Evolutionary conservation across 495 filamentous ascomycete species (phyloP), one percentile per base, ranked within the genome.

Genomic region (Talaromyces ruber): DNA sequence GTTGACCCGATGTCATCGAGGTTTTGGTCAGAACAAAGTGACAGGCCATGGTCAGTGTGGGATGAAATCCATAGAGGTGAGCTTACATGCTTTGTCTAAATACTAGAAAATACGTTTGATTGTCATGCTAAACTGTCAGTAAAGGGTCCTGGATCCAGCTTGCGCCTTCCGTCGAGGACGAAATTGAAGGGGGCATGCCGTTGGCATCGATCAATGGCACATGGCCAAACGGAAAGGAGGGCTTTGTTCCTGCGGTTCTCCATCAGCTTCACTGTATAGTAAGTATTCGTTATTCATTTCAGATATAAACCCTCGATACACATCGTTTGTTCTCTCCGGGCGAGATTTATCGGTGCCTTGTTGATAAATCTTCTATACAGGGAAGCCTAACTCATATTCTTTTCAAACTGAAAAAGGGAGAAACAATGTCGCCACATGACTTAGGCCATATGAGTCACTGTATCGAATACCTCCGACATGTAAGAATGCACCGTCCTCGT

Each of bases 1-100:
- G 12, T 14, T 9, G 34, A 37, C 34, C 34, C 34, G 12, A 11
- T 37, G 34, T 11, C 8, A 37, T 9, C 8, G 7, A 37, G 61
- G 78, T 84, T 37, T 14, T 37, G 34, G 34, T 9, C 34, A 11
- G 12, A 37, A 11, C 7, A 37, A 8, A 6, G 28, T 29, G 34
- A 37, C 7, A 14, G 34, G 34, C 8, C 7, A 14, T 37, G 34
- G 34, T 11, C 34, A 37, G 34, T 37, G 12, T 37, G 34, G 34
- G 34, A 37, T 37, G 34, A 37, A 14, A 37, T 37, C 34, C 34
- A 37, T 37, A 3, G 34, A 37, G 34, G 34, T 37, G 12, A 37
- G 28, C 3, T 3, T 29, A 29, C 28, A 29, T 29, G 6, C 3
- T 6, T 29, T 6, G 28, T 29, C 3, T 29, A 29, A 6, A 29